Evolutionary conservation across 768 basidiomycete genomes (phyloP).

Genomic region (Candolleomyces eurysporus): DNA sequence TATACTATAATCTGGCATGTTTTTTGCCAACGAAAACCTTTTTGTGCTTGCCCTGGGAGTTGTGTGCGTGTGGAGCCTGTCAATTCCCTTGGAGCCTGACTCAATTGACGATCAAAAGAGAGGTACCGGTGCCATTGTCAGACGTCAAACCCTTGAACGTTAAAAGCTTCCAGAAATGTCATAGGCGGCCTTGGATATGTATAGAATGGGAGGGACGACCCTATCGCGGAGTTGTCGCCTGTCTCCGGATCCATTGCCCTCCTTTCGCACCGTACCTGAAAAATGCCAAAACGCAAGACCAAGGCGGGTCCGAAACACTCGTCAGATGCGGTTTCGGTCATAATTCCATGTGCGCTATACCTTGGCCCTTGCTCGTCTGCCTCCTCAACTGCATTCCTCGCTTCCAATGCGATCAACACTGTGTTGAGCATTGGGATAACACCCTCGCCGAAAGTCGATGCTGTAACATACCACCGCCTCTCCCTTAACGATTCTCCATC

Average conservation of each 20-base stretch:
- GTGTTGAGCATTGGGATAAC: constrained; percentile 40
- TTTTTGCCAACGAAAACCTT: too few species aligned
- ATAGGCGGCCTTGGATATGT: too few species aligned
- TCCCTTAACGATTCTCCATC: constrained; percentile 32
- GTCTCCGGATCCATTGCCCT: too few species aligned
- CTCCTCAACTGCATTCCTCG: constrained; percentile 31
- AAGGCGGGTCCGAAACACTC: neutral
- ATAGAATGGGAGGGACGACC: neutral
- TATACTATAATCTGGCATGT: neutral
- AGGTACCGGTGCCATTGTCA: too few species aligned
- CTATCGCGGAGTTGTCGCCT: neutral
- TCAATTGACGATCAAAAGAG: too few species aligned
- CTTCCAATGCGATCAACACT: constrained; percentile 32
- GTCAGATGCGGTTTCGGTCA: constrained; percentile 17
- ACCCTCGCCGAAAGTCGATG: constrained; percentile 26
- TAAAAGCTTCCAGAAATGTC: too few species aligned
- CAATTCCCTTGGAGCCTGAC: too few species aligned
- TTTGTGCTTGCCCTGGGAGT: too few species aligned
- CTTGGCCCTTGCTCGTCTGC: constrained; percentile 42
- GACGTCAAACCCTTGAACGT: too few species aligned
- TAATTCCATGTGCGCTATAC: constrained; percentile 30
- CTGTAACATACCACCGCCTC: constrained; percentile 37
- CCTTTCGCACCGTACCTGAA: neutral
- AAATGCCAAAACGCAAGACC: neutral
- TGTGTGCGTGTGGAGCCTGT: too few species aligned